Evolutionary conservation across 768 basidiomycete genomes (phyloP), one percentile per base, ranked within the genome.

Genomic region (Tricholoma bakamatsutake): DNA sequence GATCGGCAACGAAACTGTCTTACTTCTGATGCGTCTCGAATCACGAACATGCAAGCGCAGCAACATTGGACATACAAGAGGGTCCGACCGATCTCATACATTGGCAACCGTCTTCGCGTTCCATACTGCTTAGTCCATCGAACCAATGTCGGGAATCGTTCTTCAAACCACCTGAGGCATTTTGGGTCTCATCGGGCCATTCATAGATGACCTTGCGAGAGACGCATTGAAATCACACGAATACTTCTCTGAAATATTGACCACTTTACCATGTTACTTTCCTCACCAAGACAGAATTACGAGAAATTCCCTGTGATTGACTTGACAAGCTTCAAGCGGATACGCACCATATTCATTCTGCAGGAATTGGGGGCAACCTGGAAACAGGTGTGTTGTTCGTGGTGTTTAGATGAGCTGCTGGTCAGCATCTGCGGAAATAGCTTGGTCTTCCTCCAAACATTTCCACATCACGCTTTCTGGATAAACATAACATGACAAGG

Each of bases 381-480:
- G 50, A 57, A 8, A 31, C 57, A n/a, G 67, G 65, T 1, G 68
- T 75, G n/a, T 72, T 66, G 59, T 83, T 78, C 61, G 71, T 79
- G 15, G 75, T 80, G 8, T 67, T 83, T n/a, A 68, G 83, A 2
- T 82, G 81, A 80, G 78, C 79, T 27, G 73, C 74, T 10, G 82
- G 79, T 5, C 80, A 83, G 57, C 69, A 71, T 18, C 63, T 79
- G 31, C 76, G 82, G 3, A 81, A 77, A 61, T 69, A 70, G 35
- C 66, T 78, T 10, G 78, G 79, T 2, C 71, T 83, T 6, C 70
- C 75, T 17, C 74, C 77, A 3, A 78, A 63, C 70, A 81, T n/a
- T 83, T 84, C 60, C 78, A 83, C 62, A 76, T 83, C 61, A 77
- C 76, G 6, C 68, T 84, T 10, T 75, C 79, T 11, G 51, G 76